These are phyloP conservation scores for Debaryomyces singareniensis DNA, from an alignment of 1,139 yeast species.

Conservation along the genomic window DNA sequence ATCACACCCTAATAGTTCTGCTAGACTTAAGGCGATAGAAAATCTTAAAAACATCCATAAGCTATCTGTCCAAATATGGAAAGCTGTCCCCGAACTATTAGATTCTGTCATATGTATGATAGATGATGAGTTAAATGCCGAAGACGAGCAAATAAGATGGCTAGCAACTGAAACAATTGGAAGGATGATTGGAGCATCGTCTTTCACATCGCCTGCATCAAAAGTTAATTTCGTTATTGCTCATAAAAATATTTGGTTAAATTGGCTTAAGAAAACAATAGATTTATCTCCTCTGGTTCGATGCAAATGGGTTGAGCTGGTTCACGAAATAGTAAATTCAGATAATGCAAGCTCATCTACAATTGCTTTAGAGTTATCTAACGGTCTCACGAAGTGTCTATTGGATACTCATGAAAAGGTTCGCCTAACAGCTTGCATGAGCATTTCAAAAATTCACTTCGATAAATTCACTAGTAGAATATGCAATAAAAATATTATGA, in stretches of 20 bases:
- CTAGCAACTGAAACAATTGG: constrained; percentile 76
- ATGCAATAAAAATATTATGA: constrained; percentile 42
- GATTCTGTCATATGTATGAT: constrained; percentile 72
- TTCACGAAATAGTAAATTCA: constrained; percentile 23
- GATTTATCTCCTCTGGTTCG: constrained; percentile 66
- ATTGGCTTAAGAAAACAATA: constrained; percentile 68
- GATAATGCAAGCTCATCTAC: constrained; percentile 45
- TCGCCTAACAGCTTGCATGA: constrained; percentile 53
- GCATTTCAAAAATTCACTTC: constrained; percentile 36
- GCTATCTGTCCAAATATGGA: constrained; percentile 68
- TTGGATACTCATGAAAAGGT: constrained; percentile 75
- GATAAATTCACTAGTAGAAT: constrained; percentile 36
- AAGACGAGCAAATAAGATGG: constrained; percentile 54
- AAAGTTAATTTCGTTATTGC: constrained; percentile 53
- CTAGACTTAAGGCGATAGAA: constrained; percentile 23
- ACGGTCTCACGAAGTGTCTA: constrained; percentile 61
- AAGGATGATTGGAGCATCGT: constrained; percentile 45
- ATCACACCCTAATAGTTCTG: constrained; percentile 8
- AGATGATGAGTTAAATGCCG: constrained; percentile 76
- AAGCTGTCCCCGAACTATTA: constrained; percentile 66
- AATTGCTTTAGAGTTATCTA: constrained; percentile 42
- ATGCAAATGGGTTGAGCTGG: constrained; percentile 60
- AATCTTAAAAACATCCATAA: constrained; percentile 56
- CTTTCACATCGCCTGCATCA: constrained; percentile 14
- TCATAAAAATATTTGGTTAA: constrained; percentile 57